Conservation (phyloP, 2,329 filamentous ascomycete genomes). For the Fusarium cyanostomum region DNA sequence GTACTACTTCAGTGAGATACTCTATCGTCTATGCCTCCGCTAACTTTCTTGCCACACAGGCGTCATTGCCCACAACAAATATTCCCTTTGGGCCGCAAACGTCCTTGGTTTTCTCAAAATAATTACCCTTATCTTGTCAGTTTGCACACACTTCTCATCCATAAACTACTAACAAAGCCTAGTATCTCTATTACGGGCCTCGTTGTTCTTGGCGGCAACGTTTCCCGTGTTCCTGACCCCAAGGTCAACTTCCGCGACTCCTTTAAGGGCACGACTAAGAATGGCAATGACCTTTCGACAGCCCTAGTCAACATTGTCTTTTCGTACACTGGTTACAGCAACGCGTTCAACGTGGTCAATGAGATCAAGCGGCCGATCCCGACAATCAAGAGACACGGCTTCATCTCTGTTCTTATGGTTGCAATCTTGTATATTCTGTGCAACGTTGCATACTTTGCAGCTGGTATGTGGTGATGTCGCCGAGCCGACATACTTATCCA, state of each 20-base stretch:
- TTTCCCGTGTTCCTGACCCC: conserved; percentile 45
- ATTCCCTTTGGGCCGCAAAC: conserved; percentile 65
- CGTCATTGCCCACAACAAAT: conserved; percentile 64
- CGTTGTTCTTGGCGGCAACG: conserved; percentile 62
- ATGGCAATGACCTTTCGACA: conserved; percentile 51
- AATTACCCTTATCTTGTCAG: conserved; percentile 65
- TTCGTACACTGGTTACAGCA: conserved; percentile 65
- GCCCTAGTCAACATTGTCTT: conserved; percentile 69
- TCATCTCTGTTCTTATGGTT: conserved; percentile 60
- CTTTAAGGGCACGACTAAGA: conserved; percentile 48
- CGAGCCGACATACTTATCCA: accelerated
- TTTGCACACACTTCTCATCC: accelerated
- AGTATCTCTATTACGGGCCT: conserved; percentile 66
- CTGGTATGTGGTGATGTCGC: conserved; percentile 44
- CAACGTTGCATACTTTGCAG: conserved; percentile 70
- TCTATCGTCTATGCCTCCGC: too few species aligned
- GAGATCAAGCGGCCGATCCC: conserved; percentile 69
- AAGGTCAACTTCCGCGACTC: conserved; percentile 49
- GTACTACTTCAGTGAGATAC: conserved; percentile 30
- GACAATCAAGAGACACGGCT: conserved; percentile 60
- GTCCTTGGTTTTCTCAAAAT: conserved; percentile 68
- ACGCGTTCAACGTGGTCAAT: conserved; percentile 70
- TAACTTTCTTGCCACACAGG: conserved; percentile 27
- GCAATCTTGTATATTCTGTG: conserved; percentile 65
- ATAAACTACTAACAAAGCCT: neutral